Evolutionary conservation across 2,329 filamentous ascomycete genomes (phyloP).

Genomic region (Hypoxylon sp.): DNA sequence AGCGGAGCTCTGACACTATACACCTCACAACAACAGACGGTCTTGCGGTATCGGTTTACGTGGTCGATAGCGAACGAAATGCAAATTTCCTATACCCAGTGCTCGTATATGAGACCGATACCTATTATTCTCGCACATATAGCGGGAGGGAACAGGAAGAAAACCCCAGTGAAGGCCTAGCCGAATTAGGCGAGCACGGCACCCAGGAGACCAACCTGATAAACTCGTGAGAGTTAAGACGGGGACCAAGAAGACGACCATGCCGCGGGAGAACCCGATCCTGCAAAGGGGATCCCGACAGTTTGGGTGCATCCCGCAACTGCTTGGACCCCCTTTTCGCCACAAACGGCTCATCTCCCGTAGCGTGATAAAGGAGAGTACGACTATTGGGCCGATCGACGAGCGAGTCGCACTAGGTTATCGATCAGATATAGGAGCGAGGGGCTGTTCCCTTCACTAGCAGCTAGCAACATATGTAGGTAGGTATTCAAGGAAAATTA

Average conservation of each 20-base stretch:
- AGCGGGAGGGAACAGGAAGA: not conserved
- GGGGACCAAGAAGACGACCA: not conserved
- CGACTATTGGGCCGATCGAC: slow-evolving; percentile 25
- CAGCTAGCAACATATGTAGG: not conserved
- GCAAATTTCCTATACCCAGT: no score
- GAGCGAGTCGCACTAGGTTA: slow-evolving; percentile 15
- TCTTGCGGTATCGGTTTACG: no score
- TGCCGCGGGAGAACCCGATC: no score
- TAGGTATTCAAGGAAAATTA: not conserved
- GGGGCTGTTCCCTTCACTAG: not conserved
- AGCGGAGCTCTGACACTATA: no score
- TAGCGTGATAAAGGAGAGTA: not conserved
- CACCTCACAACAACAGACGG: no score
- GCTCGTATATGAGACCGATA: no score
- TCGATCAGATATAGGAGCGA: slow-evolving; percentile 16
- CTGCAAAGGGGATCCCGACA: not conserved
- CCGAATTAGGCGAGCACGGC: not conserved
- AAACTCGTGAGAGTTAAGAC: no score
- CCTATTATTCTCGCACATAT: no score
- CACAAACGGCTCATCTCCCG: not conserved
- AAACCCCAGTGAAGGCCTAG: not conserved
- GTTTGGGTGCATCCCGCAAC: not conserved
- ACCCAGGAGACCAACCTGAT: no score
- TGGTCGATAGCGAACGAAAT: no score
- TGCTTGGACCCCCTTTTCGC: not conserved